These are phyloP conservation scores for Chrysanthemum makinoi DNA, from an alignment of 129 eudicot species.

Conservation along the genomic window DNA sequence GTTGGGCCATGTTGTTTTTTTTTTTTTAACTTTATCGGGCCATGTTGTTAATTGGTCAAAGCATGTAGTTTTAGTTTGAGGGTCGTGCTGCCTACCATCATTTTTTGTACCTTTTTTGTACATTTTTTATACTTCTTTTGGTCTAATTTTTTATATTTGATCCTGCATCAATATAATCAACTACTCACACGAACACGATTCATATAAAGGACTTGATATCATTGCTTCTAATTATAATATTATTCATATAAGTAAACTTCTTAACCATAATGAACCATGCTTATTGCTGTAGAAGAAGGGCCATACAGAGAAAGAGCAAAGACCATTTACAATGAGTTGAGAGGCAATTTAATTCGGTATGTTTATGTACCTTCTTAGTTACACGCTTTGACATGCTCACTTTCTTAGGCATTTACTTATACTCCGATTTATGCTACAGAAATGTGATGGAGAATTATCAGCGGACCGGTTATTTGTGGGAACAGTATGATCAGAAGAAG, in stretches of 20 bases:
- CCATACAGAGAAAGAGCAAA: constrained; percentile 77
- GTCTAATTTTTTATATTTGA: neutral
- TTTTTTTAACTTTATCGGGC: too few species aligned
- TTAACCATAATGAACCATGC: neutral
- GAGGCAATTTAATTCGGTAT: constrained; percentile 75
- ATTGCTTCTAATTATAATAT: neutral
- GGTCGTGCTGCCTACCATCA: neutral
- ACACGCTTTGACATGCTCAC: neutral
- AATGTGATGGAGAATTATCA: constrained; percentile 67
- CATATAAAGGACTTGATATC: neutral
- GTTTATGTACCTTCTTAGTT: neutral
- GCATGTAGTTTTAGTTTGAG: neutral
- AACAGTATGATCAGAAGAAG: constrained; percentile 87
- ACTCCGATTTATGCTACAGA: constrained; percentile 37
- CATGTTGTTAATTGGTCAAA: neutral
- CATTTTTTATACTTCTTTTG: neutral
- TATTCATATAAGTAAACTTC: neutral
- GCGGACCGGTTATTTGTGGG: constrained; percentile 86
- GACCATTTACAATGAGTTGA: constrained; percentile 68
- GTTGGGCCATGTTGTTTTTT: neutral
- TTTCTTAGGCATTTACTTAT: neutral
- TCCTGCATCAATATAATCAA: neutral
- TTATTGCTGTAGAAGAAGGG: constrained; percentile 57
- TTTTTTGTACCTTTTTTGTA: too few species aligned
- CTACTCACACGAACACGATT: too few species aligned